Conservation (phyloP, 495 filamentous ascomycete genomes). For the Darksidea phi region DNA sequence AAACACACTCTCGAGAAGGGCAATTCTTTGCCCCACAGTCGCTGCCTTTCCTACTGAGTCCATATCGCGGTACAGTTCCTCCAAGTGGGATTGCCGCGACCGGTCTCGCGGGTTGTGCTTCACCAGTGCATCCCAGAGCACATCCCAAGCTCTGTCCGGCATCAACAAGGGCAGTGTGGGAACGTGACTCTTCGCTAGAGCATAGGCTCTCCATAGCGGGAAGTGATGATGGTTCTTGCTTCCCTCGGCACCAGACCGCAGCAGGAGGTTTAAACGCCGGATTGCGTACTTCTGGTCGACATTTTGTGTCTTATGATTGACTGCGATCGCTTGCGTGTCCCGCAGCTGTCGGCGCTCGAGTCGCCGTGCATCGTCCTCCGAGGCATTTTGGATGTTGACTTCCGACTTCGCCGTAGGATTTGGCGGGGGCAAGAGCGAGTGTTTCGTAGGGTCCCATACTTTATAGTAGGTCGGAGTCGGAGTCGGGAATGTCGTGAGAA, state of each 20-base stretch:
- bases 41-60: slow-evolving; percentile 8
- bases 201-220: slow-evolving; percentile 24
- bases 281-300: background rate
- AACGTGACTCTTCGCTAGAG: slow-evolving; percentile 8
- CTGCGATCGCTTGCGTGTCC: background rate
- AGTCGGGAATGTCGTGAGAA: background rate
- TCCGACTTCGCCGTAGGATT: too few relatives aligned
- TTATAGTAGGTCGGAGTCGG: background rate
- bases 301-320: too few relatives aligned
- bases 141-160: slow-evolving; percentile 22
- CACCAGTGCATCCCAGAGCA: slow-evolving; percentile 23
- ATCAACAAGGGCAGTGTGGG: slow-evolving; percentile 2
- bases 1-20: slow-evolving; percentile 18
- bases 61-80: slow-evolving; percentile 27
- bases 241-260: background rate
- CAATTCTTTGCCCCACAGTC: slow-evolving; percentile 11
- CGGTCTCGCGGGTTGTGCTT: background rate
- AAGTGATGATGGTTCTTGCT: background rate
- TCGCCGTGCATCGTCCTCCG: background rate
- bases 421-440: background rate
- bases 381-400: background rate
- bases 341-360: background rate
- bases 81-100: slow-evolving; percentile 1
- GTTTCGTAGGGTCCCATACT: slow-evolving; percentile 16
- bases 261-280: background rate